Evolutionary conservation across 306 rosid genomes (phyloP).

Genomic region (Trifolium dubium): DNA sequence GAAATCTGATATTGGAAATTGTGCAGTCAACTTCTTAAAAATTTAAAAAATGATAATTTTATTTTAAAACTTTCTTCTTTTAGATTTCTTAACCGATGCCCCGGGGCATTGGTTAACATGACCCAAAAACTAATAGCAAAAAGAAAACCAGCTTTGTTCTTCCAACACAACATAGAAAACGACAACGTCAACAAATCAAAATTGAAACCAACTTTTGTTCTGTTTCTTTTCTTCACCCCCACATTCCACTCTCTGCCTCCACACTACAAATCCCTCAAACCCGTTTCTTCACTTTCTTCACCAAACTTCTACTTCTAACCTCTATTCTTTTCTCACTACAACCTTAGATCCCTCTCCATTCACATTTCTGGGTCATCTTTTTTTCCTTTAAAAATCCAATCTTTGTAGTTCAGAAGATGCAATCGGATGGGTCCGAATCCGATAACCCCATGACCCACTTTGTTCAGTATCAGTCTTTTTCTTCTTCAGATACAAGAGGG

Average conservation of each 20-base stretch:
- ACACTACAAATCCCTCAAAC: background rate
- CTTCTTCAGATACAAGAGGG: constrained; percentile 78
- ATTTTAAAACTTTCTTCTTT: too few relatives aligned
- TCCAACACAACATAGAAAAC: constrained; percentile 40
- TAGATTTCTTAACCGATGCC: too few relatives aligned
- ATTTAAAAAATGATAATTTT: too few relatives aligned
- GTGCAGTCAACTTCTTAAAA: too few relatives aligned
- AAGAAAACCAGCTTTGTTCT: constrained; percentile 44
- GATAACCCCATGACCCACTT: constrained; percentile 61
- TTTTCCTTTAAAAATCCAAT: constrained; percentile 44
- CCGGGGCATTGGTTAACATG: too few relatives aligned
- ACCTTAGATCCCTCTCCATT: constrained; percentile 37
- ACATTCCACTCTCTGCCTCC: constrained; percentile 17
- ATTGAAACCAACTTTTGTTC: constrained; percentile 7
- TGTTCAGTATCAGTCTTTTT: constrained; percentile 65
- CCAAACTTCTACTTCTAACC: too few relatives aligned
- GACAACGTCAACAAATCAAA: constrained; percentile 33
- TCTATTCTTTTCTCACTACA: constrained; percentile 31
- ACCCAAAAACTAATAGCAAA: background rate
- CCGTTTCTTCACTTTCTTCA: constrained; percentile 12
- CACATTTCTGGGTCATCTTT: constrained; percentile 58
- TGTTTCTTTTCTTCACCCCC: constrained; percentile 30
- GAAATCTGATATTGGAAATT: too few relatives aligned
- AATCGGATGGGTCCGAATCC: constrained; percentile 72
- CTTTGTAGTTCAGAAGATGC: constrained; percentile 58